Percentiles rank a stretch among this genome's conserved stretches.
Evolutionary conservation across 169 alveolate genomes (phyloP).

Genomic region (Amoebophrya sp.): DNA sequence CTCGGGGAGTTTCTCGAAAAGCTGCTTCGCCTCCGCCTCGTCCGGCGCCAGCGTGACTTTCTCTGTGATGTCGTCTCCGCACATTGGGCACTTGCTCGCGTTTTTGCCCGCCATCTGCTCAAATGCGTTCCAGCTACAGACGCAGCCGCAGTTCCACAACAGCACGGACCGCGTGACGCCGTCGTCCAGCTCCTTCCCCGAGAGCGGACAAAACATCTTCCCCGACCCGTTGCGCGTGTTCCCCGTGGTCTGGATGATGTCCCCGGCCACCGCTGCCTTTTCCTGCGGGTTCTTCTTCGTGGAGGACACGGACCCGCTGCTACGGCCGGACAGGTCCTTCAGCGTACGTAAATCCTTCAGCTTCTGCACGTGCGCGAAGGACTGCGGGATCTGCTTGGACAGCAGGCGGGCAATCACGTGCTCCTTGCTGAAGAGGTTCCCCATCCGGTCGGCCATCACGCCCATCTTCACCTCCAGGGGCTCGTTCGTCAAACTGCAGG

Average conservation of each 20-base stretch:
- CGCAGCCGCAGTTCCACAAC: neutral
- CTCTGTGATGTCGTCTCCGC: neutral
- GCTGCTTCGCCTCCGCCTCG: neutral
- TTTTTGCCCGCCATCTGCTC: neutral
- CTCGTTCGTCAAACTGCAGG: neutral
- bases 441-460: neutral
- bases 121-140: neutral
- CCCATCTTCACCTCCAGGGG: neutral
- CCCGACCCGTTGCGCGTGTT: too few species aligned
- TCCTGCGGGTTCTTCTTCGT: too few species aligned
- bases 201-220: neutral
- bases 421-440: neutral
- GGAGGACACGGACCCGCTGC: too few species aligned
- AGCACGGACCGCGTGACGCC: neutral
- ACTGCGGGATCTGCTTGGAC: neutral
- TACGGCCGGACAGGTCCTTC: too few species aligned
- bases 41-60: neutral
- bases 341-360: too few species aligned
- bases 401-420: neutral
- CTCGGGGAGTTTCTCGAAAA: neutral
- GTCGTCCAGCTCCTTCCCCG: neutral
- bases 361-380: neutral
- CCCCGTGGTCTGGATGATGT: too few species aligned
- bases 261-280: too few species aligned
- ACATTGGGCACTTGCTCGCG: neutral